phyloP scores from a whole-genome alignment of 495 filamentous ascomycete genomes.

The Xanthoparmelia taractica region DNA sequence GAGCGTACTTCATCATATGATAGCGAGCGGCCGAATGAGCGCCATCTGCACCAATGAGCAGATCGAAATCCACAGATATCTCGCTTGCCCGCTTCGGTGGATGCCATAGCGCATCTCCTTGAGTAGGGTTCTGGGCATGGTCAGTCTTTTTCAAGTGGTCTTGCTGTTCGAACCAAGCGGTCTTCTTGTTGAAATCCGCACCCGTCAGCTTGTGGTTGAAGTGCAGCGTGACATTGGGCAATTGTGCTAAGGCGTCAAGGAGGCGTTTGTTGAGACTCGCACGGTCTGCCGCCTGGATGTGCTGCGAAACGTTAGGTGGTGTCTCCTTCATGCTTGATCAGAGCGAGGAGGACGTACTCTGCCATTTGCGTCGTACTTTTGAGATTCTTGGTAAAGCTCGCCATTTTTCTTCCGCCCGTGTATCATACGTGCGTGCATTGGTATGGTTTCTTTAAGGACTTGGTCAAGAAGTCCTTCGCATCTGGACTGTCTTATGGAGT shows the following conservation, averaged over 20 bases:
- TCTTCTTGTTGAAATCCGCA: conserved; percentile 67
- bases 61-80: conserved; percentile 75
- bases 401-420: conserved; percentile 62
- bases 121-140: conserved; percentile 28
- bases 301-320: conserved; percentile 14
- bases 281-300: conserved; percentile 62
- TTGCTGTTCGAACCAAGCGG: conserved; percentile 78
- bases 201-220: conserved; percentile 90
- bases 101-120: not conserved
- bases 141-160: conserved; percentile 27
- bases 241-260: conserved; percentile 71
- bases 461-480: conserved; percentile 59
- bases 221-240: conserved; percentile 79
- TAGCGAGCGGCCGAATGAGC: conserved; percentile 85
- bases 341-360: conserved; percentile 46
- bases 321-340: conserved; percentile 13
- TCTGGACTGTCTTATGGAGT: conserved; percentile 63
- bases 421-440: conserved; percentile 97
- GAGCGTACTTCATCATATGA: conserved; percentile 87
- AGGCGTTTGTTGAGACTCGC: conserved; percentile 75
- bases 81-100: conserved; percentile 39
- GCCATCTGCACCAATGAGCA: conserved; percentile 92
- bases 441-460: conserved; percentile 69
- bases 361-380: conserved; percentile 86
- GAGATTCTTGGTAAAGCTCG: conserved; percentile 64